Evolutionary conservation across 176 grass and related monocot genomes (phyloP).

Genomic region (Thalia dealbata): DNA sequence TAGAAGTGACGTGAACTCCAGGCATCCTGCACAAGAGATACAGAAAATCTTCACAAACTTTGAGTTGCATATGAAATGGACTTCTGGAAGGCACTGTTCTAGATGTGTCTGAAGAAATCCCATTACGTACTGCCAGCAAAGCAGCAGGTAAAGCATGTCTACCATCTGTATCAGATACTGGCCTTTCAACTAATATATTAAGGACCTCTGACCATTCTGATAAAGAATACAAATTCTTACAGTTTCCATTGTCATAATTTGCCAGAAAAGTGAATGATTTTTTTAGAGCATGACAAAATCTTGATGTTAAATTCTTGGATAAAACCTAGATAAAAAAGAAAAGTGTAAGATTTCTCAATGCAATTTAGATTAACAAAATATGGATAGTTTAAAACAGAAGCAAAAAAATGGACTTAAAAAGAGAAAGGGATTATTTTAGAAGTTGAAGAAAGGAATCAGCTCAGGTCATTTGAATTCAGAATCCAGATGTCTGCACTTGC

Average conservation of each 20-base stretch:
- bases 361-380: background rate
- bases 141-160: conserved; percentile 18
- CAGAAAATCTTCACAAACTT: conserved; percentile 61
- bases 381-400: background rate
- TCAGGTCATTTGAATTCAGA: background rate
- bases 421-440: background rate
- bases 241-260: conserved; percentile 27
- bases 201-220: conserved; percentile 64
- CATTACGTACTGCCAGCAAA: conserved; percentile 9
- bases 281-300: conserved; percentile 51
- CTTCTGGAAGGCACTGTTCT: conserved; percentile 1
- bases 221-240: conserved; percentile 32
- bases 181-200: conserved; percentile 28
- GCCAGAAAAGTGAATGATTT: conserved; percentile 38
- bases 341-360: background rate
- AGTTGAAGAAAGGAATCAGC: background rate
- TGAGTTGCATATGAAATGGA: conserved; percentile 34
- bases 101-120: background rate
- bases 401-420: background rate
- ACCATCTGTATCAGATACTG: conserved; percentile 21
- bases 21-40: conserved; percentile 51
- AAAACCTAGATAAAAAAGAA: conserved; percentile 36
- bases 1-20: conserved; percentile 53
- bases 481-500: no score
- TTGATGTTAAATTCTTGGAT: conserved; percentile 56